Evolutionary conservation across 371 early-diverging fungal species (phyloP), one percentile per base, ranked within the genome.

Genomic region (Syncephalastrum sp.): DNA sequence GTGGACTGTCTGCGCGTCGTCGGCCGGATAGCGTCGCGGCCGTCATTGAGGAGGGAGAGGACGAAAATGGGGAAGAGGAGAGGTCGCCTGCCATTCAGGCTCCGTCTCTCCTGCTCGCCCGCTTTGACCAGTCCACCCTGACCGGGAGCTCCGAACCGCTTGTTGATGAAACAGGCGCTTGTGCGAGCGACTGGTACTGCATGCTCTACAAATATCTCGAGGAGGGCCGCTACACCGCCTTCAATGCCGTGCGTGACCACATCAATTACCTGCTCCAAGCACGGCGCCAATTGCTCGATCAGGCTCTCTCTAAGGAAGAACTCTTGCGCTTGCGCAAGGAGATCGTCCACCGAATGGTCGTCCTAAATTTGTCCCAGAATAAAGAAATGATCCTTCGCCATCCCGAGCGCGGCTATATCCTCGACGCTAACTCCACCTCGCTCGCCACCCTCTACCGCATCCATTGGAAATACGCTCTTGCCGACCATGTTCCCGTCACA

Each of bases 91-190:
- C 45, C 42, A 16, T 42, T 16, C 25, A 41, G 19, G 48, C 53
- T 29, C 67, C 64, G 2, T 57, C 82, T 14, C 64, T 81, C 15
- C 76, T 80, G 7, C 54, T 79, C 15, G 62, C 76, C 56, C 68
- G 86, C 50, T 80, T 72, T 47, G 73, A 76, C n/a, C 78, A 83
- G 29, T 78, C 77, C 1, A 85, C 89, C 1, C 56, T 71, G 0
- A 77, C 78, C 1, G 91, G 88, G 12, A 58, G 48, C 27, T 70
- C 70, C 7, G 89, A 91, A 56, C 84, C 88, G 4, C 60, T 91
- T 5, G 75, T 87, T 3, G 91, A 89, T 57, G 90, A 88, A 53
- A 83, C 88, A 48, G 75, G 88, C 13, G 81, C 85, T 4, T 80
- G 79, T 42, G 74, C 88, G 2, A 75, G 87, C 38, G 87, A 88